Percentiles rank a stretch among this genome's conserved stretches.
phyloP scores from a whole-genome alignment of 805 yeast genomes.

The Nakazawaea holstii region DNA sequence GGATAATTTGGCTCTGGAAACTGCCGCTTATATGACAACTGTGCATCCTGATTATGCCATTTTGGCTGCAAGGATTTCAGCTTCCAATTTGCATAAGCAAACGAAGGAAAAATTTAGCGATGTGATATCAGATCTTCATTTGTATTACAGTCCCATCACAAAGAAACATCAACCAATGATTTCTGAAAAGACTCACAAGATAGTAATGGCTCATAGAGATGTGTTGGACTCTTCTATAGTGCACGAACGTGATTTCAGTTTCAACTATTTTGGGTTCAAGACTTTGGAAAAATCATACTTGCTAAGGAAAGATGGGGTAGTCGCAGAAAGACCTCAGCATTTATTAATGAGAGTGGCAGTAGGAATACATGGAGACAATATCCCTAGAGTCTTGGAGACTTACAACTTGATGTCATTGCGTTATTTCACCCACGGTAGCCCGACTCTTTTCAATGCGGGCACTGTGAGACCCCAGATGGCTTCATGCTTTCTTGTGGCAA shows the following conservation, averaged over 20 bases:
- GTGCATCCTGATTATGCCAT: conserved; percentile 97
- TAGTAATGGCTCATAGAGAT: conserved; percentile 59
- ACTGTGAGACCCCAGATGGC: conserved; percentile 58
- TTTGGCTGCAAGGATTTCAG: conserved; percentile 92
- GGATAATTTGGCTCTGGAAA: conserved; percentile 82
- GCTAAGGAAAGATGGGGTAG: conserved; percentile 47
- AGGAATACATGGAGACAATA: conserved; percentile 54
- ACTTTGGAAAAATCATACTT: conserved; percentile 56
- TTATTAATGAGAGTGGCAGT: conserved; percentile 57
- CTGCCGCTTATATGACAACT: conserved; percentile 97
- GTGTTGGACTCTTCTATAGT: conserved; percentile 69
- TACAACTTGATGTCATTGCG: conserved; percentile 56
- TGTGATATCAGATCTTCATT: conserved; percentile 67
- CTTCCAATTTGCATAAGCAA: conserved; percentile 91
- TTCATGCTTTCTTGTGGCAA: conserved; percentile 58
- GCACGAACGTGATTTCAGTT: conserved; percentile 59
- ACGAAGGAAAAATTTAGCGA: conserved; percentile 82
- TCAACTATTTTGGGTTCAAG: conserved; percentile 57
- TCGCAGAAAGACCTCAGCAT: conserved; percentile 59
- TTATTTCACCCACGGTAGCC: conserved; percentile 57
- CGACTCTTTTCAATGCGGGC: conserved; percentile 59
- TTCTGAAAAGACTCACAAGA: conserved; percentile 56
- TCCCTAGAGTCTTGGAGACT: conserved; percentile 46
- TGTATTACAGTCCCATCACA: conserved; percentile 78
- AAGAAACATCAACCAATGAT: conserved; percentile 64